Evolutionary conservation across 495 filamentous ascomycete species (phyloP).

Genomic region (Aspergillus panamensis): DNA sequence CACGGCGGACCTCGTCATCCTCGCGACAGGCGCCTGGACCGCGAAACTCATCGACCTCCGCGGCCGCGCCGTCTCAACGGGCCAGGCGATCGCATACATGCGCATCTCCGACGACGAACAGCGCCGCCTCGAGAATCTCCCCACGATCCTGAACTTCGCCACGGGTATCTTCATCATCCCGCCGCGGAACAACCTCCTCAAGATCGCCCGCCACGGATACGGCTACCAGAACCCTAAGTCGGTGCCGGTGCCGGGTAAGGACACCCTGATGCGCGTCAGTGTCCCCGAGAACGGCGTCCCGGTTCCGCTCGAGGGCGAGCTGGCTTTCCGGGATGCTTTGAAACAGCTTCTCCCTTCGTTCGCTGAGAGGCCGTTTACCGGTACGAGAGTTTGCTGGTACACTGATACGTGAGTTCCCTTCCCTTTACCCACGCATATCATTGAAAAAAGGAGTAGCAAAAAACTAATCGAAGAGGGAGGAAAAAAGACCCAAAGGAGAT

Average conservation of each 20-base stretch:
- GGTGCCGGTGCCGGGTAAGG: constrained; percentile 38
- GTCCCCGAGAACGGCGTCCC: constrained; percentile 36
- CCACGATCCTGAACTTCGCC: constrained; percentile 73
- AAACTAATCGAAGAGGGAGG: neutral
- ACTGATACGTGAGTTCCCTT: constrained; percentile 60
- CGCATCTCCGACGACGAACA: constrained; percentile 66
- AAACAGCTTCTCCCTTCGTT: constrained; percentile 60
- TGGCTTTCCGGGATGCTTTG: constrained; percentile 59
- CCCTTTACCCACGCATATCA: neutral
- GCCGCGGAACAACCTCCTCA: constrained; percentile 65
- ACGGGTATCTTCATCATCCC: constrained; percentile 83
- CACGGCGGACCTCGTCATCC: constrained; percentile 66
- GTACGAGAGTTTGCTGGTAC: constrained; percentile 86
- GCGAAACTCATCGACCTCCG: constrained; percentile 69
- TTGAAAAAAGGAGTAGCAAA: neutral
- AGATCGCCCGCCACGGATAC: constrained; percentile 76
- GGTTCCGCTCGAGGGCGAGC: constrained; percentile 58
- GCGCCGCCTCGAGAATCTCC: constrained; percentile 56
- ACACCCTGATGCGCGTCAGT: constrained; percentile 38
- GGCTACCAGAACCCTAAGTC: constrained; percentile 71
- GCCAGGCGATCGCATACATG: constrained; percentile 77
- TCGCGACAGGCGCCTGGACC: constrained; percentile 88
- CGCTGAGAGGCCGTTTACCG: constrained; percentile 58
- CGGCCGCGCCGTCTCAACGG: constrained; percentile 72
- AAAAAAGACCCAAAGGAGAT: constrained; percentile 55